Percentiles rank a stretch among this genome's conserved stretches.
phyloP scores from a whole-genome alignment of 352 stramenopile species.

The Phytophthora meadii region DNA sequence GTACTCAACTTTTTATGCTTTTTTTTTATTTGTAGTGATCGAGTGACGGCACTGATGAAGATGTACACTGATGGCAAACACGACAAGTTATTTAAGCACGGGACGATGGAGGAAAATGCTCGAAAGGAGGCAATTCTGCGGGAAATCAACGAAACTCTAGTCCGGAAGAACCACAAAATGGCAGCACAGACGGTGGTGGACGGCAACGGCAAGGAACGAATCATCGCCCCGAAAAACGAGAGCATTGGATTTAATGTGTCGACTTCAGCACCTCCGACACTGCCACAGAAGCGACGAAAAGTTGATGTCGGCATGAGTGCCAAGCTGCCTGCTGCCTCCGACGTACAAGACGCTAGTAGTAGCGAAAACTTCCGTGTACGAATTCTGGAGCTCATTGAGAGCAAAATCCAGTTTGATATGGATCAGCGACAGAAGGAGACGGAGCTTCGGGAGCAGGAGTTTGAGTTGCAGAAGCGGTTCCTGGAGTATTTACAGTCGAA shows the following conservation, averaged over 20 bases:
- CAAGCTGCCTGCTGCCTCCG: conserved; percentile 1
- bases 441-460: conserved; percentile 79
- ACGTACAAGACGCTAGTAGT: conserved; percentile 24
- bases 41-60: conserved; percentile 80
- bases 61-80: conserved; percentile 81
- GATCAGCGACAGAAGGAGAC: conserved; percentile 79
- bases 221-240: conserved; percentile 28
- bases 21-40: conserved; percentile 48
- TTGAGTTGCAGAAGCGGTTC: conserved; percentile 85
- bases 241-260: neutral
- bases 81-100: conserved; percentile 88
- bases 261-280: neutral
- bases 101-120: conserved; percentile 69
- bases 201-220: conserved; percentile 25
- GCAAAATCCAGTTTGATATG: conserved; percentile 87
- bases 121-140: conserved; percentile 74
- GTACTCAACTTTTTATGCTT: neutral
- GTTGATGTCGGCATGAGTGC: conserved; percentile 18
- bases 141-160: conserved; percentile 60
- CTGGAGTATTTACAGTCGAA: conserved; percentile 86
- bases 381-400: conserved; percentile 78
- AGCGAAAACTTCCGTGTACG: conserved; percentile 64
- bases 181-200: conserved; percentile 26
- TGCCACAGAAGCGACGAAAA: conserved; percentile 37
- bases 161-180: conserved; percentile 60